Percentiles rank a stretch among this genome's conserved stretches.
Conservation (phyloP, 495 filamentous ascomycete species). For the Aspergillus steynii region DNA sequence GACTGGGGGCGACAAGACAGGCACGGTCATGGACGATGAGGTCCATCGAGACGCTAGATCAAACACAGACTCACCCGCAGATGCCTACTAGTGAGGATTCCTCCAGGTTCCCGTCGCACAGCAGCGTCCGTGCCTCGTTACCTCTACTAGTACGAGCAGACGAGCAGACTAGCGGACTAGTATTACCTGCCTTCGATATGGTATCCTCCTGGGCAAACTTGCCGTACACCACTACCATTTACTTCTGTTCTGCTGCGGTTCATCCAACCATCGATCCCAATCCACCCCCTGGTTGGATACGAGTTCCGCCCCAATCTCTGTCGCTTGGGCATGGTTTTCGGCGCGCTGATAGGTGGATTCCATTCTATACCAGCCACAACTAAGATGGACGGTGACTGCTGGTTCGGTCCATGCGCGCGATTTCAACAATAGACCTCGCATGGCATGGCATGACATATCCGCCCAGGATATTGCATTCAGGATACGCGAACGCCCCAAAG, state of each 20-base stretch:
- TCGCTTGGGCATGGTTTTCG: neutral
- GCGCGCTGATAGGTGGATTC: constrained; percentile 5
- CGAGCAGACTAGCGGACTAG: neutral
- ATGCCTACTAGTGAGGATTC: neutral
- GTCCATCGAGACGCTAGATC: neutral
- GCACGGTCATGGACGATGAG: neutral
- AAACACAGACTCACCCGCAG: constrained; percentile 1
- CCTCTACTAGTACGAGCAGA: neutral
- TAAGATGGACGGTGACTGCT: constrained; percentile 1
- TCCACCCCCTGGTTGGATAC: constrained; percentile 7
- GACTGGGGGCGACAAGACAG: neutral
- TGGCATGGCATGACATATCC: neutral
- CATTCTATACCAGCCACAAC: constrained; percentile 8
- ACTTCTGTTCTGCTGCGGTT: constrained; percentile 2
- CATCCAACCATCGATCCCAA: constrained; percentile 6
- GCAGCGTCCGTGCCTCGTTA: neutral
- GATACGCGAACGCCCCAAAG: neutral
- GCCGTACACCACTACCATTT: no score
- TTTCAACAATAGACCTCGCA: neutral
- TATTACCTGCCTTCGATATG: neutral
- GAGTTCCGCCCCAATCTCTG: constrained; percentile 9
- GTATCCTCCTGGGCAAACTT: no score
- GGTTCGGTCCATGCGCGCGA: constrained; percentile 2
- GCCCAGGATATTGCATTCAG: neutral
- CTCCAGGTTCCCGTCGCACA: neutral